phyloP scores from a whole-genome alignment of 176 grass and related monocot species.

The Canna indica region DNA sequence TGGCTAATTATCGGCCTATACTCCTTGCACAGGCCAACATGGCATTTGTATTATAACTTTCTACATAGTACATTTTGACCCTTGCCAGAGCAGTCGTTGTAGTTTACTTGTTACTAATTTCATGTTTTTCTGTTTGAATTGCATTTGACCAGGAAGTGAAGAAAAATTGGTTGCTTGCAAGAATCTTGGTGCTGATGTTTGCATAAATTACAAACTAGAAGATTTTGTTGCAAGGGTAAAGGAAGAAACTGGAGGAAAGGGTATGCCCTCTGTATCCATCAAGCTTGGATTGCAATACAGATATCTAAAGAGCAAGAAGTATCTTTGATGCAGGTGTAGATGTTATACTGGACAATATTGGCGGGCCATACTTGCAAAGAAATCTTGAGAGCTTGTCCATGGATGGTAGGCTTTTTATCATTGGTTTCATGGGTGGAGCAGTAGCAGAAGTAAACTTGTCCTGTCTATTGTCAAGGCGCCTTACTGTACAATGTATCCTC shows the following conservation, averaged over 20 bases:
- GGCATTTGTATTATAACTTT: no score
- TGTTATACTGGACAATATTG: conserved; percentile 77
- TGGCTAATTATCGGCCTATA: not conserved
- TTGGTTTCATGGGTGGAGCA: conserved; percentile 57
- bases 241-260: conserved; percentile 70
- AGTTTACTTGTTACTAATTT: not conserved
- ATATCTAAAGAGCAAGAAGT: not conserved
- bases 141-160: conserved; percentile 32
- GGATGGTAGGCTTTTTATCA: conserved; percentile 81
- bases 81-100: not conserved
- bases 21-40: not conserved
- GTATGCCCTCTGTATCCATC: conserved; percentile 23
- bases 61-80: not conserved
- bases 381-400: conserved; percentile 63
- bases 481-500: conserved; percentile 66
- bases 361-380: conserved; percentile 50
- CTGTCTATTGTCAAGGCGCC: conserved; percentile 42
- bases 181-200: conserved; percentile 66
- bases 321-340: conserved; percentile 46
- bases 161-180: conserved; percentile 77
- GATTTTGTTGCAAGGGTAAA: conserved; percentile 64
- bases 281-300: not conserved
- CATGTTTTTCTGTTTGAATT: not conserved
- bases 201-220: conserved; percentile 89
- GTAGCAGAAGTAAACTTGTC: conserved; percentile 46